phyloP scores from a whole-genome alignment of 192 early-diverging fungal genomes.

The Linnemannia zychae region DNA sequence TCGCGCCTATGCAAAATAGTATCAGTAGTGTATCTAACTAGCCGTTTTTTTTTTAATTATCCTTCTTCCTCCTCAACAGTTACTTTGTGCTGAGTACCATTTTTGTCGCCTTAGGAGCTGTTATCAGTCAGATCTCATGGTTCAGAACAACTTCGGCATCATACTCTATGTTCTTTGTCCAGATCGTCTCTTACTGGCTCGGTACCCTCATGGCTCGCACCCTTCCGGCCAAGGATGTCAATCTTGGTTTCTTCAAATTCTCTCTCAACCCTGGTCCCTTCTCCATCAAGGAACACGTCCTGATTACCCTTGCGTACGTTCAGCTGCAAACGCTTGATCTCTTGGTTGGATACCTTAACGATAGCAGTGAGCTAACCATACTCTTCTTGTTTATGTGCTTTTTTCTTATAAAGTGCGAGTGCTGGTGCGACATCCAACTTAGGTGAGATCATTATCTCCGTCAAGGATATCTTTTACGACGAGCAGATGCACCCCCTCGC shows the following conservation, averaged over 20 bases:
- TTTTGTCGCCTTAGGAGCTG: slow-evolving; percentile 54
- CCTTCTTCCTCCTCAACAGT: slow-evolving; percentile 1
- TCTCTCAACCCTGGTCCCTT: slow-evolving; percentile 65
- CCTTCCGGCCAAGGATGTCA: slow-evolving; percentile 47
- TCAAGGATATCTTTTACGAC: slow-evolving; percentile 61
- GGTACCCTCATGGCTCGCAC: slow-evolving; percentile 51
- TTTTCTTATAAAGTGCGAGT: slow-evolving; percentile 30
- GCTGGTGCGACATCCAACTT: slow-evolving; percentile 56
- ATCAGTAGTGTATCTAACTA: not conserved
- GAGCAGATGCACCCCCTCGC: slow-evolving; percentile 60
- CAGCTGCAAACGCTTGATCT: not conserved
- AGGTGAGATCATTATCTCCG: slow-evolving; percentile 60
- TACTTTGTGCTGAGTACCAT: slow-evolving; percentile 56
- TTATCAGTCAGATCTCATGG: slow-evolving; percentile 58
- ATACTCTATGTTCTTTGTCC: slow-evolving; percentile 61
- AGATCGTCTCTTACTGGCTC: slow-evolving; percentile 58
- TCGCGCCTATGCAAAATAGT: not conserved
- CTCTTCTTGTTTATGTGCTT: not conserved
- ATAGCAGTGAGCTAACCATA: not conserved
- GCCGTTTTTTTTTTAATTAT: not conserved
- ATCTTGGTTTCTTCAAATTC: slow-evolving; percentile 44
- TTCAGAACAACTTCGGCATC: slow-evolving; percentile 58
- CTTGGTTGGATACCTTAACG: not conserved
- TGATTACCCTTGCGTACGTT: slow-evolving; percentile 59
- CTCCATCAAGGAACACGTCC: slow-evolving; percentile 65